Evolutionary conservation across 768 basidiomycete genomes (phyloP), one percentile per base, ranked within the genome.

Genomic region (Suillus spraguei): DNA sequence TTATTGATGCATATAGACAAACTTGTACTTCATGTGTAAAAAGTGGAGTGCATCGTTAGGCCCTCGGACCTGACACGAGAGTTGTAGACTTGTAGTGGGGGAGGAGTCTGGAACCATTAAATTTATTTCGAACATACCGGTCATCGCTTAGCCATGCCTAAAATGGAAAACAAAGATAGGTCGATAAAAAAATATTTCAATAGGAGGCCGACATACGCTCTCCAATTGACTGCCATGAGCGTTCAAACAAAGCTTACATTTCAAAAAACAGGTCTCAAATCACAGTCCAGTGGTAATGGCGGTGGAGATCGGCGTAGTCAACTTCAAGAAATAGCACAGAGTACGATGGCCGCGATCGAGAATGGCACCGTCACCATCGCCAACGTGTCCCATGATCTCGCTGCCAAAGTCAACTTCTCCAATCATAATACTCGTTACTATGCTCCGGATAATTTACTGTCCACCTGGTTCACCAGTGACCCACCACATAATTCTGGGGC

Each of bases 351-450:
- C 14, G 81, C 81, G 10, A 81, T 88, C 59, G 72, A 83, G 35
- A 65, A 72, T 2, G 87, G 88, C 20, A 77, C 75, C 11, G 81
- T 79, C 65, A 71, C 67, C 32, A 65, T 74, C 14, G 64, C 68
- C 5, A 68, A 73, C 44, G 65, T 64, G 10, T 68, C 67, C 4
- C 71, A 78, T 68, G 77, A 78, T 65, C 69, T 83, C 53, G 68
- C 71, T 33, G 75, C 74, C 5, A 70, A 74, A 61, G 66, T 78
- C 56, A 68, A 69, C 56, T 70, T 73, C 55, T 77, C 79, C 22
- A 73, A 71, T 38, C 77, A 75, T 56, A 75, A 80, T 59, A 89
- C 88, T 0, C 73, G 74, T 33, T 89, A 82, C 69, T 89, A 85
- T 65, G 70, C 80, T 0, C 82, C 85, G 2, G 80, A 86, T 41